These are phyloP conservation scores for Spinellus fusiger DNA, from an alignment of 192 early-diverging fungal genomes.

Conservation along the genomic window DNA sequence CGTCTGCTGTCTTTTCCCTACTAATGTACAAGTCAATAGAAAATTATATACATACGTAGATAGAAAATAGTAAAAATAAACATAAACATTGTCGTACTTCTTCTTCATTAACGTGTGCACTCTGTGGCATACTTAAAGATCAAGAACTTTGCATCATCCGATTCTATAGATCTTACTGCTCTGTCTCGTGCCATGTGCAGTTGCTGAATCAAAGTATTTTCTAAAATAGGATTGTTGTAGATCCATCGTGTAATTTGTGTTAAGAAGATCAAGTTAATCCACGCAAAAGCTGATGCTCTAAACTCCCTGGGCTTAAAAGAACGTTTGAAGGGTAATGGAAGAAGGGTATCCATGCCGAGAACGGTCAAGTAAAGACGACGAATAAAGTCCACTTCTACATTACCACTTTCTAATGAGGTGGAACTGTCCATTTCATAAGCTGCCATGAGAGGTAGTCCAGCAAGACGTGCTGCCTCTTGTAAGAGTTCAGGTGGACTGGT, in stretches of 20 bases:
- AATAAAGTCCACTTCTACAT: neutral
- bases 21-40: too few relatives aligned
- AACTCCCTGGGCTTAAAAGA: neutral
- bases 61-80: too few relatives aligned
- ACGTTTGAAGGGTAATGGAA: neutral
- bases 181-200: neutral
- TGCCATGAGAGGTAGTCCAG: neutral
- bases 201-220: neutral
- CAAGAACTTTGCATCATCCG: neutral
- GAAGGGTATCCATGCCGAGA: neutral
- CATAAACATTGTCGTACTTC: too few relatives aligned
- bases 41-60: too few relatives aligned
- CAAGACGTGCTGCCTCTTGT: neutral
- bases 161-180: neutral
- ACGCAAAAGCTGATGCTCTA: neutral
- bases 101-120: too few relatives aligned
- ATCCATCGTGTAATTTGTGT: constrained; percentile 4
- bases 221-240: neutral
- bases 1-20: too few relatives aligned
- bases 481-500: neutral
- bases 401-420: neutral
- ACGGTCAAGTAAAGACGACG: constrained; percentile 4
- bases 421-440: neutral
- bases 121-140: neutral
- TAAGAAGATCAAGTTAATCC: constrained; percentile 16